Conservation (phyloP, 495 filamentous ascomycete genomes). For the Aspergillus affinis region DNA sequence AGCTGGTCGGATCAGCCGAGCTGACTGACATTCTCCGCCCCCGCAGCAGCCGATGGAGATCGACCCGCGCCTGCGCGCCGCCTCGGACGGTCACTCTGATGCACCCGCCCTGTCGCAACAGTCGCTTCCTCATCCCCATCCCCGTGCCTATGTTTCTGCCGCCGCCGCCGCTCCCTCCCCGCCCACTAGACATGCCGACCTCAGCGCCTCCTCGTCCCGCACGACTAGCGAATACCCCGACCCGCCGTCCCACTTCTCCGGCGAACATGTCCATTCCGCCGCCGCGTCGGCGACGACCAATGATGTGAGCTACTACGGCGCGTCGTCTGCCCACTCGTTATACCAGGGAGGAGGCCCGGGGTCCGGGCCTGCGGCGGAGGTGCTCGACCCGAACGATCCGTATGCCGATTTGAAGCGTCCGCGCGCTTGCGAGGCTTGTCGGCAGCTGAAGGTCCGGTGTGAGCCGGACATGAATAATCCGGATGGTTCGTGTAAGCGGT, state of each 20-base stretch:
- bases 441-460: conserved; percentile 86
- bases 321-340: neutral
- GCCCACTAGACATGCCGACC: conserved; percentile 15
- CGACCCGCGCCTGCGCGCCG: conserved; percentile 32
- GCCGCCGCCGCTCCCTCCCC: neutral
- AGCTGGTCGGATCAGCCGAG: neutral
- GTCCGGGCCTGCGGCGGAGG: conserved; percentile 6
- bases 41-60: conserved; percentile 33
- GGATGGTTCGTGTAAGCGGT: conserved; percentile 75
- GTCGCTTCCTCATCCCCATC: neutral
- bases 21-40: conserved; percentile 15
- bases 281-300: neutral
- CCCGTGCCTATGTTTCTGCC: conserved; percentile 21
- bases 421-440: conserved; percentile 91
- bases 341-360: neutral
- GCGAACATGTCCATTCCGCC: conserved; percentile 9
- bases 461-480: conserved; percentile 61
- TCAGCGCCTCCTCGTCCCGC: conserved; percentile 8
- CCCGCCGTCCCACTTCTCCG: conserved; percentile 26
- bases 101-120: neutral
- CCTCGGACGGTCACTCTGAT: conserved; percentile 14
- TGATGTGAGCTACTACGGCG: conserved; percentile 9
- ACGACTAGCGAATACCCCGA: conserved; percentile 31
- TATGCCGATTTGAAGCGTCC: conserved; percentile 67
- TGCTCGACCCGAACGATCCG: conserved; percentile 35